A percentile compares a stretch with the other conserved stretches of the same genome.
phyloP scores from a whole-genome alignment of 495 filamentous ascomycete species.

The Aspergillus coremiiformis region DNA sequence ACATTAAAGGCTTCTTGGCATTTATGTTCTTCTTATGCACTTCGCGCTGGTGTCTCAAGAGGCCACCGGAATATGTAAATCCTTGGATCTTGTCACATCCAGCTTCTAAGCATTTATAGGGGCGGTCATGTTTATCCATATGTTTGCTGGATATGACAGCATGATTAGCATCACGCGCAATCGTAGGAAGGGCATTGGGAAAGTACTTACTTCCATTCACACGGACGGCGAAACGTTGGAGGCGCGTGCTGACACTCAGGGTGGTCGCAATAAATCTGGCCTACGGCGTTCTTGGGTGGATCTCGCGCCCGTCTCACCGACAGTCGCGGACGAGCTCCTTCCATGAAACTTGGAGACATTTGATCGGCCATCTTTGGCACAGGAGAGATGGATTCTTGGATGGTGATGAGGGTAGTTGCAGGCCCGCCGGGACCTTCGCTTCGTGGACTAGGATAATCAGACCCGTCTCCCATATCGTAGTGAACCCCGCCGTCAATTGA shows the following conservation, averaged over 20 bases:
- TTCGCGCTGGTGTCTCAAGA: conserved; percentile 82
- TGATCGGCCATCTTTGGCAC: conserved; percentile 39
- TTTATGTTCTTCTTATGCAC: conserved; percentile 83
- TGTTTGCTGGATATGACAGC: conserved; percentile 60
- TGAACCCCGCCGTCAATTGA: conserved; percentile 31
- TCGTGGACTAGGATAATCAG: conserved; percentile 47
- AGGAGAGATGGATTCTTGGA: conserved; percentile 30
- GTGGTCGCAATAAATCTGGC: conserved; percentile 63
- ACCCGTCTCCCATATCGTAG: conserved; percentile 43
- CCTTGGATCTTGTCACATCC: conserved; percentile 84
- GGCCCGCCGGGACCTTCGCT: conserved; percentile 41
- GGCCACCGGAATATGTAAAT: conserved; percentile 87
- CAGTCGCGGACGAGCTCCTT: conserved; percentile 38
- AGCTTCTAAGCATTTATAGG: conserved; percentile 70
- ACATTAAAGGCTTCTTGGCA: conserved; percentile 73
- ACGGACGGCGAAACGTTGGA: conserved; percentile 67
- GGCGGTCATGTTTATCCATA: conserved; percentile 94
- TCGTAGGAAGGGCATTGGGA: not conserved
- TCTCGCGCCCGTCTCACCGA: conserved; percentile 46
- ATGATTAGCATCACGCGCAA: conserved; percentile 13
- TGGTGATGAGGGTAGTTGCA: conserved; percentile 34
- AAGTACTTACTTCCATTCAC: conserved; percentile 80
- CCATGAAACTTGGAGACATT: conserved; percentile 30
- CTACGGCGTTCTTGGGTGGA: conserved; percentile 57
- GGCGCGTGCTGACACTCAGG: conserved; percentile 48